phyloP scores from a whole-genome alignment of 257 asterid genomes.

The Solanum etuberosum region DNA sequence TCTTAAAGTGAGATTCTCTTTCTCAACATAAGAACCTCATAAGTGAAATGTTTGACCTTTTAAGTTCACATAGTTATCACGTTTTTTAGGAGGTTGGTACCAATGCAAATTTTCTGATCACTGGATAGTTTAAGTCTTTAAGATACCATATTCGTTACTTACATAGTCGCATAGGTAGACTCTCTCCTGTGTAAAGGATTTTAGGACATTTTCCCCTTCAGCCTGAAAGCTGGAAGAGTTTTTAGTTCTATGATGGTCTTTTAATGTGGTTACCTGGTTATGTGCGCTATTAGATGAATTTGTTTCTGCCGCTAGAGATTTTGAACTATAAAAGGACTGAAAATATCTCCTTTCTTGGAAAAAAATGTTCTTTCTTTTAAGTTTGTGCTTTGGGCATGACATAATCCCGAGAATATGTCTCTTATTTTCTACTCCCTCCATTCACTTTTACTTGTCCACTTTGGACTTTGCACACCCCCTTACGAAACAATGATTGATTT shows the following conservation, averaged over 20 bases:
- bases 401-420: not conserved
- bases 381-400: not conserved
- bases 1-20: not conserved
- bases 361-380: not conserved
- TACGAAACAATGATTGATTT: not conserved
- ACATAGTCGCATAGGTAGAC: not conserved
- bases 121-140: not conserved
- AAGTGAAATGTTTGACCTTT: not conserved
- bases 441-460: not conserved
- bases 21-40: not conserved
- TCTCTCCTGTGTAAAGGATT: not conserved
- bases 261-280: not conserved
- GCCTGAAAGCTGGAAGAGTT: not conserved
- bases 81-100: not conserved
- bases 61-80: not conserved
- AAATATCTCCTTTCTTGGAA: not conserved
- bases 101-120: not conserved
- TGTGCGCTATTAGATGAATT: not conserved
- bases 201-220: not conserved
- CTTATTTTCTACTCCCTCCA: not conserved
- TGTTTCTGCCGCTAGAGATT: not conserved
- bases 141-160: not conserved
- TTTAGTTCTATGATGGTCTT: not conserved
- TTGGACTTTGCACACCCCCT: not conserved
- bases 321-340: not conserved